These are phyloP conservation scores for Cucumis melo DNA, from an alignment of 306 rosid genomes.

Conservation along the genomic window DNA sequence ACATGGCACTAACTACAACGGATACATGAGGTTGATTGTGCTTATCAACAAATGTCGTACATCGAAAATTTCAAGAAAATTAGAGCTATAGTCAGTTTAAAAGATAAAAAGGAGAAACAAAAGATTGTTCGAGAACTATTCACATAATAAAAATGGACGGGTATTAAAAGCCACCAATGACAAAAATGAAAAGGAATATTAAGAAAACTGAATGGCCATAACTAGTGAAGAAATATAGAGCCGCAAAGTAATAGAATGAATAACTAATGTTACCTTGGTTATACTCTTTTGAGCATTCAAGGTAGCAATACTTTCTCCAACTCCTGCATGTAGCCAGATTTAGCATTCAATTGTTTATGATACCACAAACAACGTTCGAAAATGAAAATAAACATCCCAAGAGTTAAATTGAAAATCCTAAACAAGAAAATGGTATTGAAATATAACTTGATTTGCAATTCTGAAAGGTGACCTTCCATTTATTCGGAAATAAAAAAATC, in stretches of 20 bases:
- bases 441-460: not conserved
- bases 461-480: not conserved
- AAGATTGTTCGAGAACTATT: not conserved
- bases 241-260: not conserved
- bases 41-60: not conserved
- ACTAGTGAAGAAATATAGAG: not conserved
- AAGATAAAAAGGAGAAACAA: not conserved
- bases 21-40: not conserved
- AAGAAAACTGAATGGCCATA: not conserved
- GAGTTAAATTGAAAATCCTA: no score
- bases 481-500: not conserved
- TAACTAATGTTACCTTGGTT: conserved; percentile 26
- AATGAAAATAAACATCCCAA: no score
- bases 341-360: not conserved
- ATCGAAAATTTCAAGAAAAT: not conserved
- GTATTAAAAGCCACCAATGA: not conserved
- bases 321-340: conserved; percentile 33
- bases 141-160: not conserved
- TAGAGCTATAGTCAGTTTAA: not conserved
- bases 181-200: not conserved
- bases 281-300: conserved; percentile 55
- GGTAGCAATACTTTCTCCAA: conserved; percentile 37
- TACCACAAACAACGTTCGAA: not conserved
- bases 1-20: not conserved
- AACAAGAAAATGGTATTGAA: no score